Evolutionary conservation across 768 basidiomycete species (phyloP).

Genomic region (Suillus fuscotomentosus): DNA sequence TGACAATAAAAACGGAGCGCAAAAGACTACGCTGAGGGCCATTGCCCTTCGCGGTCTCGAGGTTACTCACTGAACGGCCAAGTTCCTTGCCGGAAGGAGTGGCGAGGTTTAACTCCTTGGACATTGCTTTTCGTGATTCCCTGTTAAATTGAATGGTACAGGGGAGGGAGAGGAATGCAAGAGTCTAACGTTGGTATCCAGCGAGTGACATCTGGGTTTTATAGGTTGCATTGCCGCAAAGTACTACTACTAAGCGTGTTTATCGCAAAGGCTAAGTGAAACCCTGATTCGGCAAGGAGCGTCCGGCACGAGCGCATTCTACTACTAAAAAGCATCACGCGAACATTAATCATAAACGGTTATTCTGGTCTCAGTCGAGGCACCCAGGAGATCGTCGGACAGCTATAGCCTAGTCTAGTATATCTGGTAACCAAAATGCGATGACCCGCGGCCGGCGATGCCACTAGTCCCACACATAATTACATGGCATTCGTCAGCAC

Average conservation of each 20-base stretch:
- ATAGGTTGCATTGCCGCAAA: slow-evolving; percentile 10
- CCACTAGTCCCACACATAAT: not conserved
- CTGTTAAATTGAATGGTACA: not conserved
- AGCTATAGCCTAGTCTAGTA: too few relatives aligned
- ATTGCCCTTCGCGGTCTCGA: slow-evolving; percentile 8
- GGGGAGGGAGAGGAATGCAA: not conserved
- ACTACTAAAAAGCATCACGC: slow-evolving; percentile 2
- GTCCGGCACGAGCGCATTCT: not conserved
- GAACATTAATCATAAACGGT: not conserved
- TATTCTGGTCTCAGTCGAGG: not conserved
- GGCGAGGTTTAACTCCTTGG: slow-evolving; percentile 9
- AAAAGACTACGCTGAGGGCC: slow-evolving; percentile 18
- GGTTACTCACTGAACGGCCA: slow-evolving; percentile 4
- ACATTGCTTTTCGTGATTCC: slow-evolving; percentile 2
- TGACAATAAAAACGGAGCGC: slow-evolving; percentile 30
- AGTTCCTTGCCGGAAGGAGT: slow-evolving; percentile 12
- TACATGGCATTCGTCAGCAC: too few relatives aligned
- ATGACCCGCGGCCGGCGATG: not conserved
- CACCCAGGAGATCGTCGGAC: too few relatives aligned
- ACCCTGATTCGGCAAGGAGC: not conserved
- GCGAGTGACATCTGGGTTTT: slow-evolving; percentile 10
- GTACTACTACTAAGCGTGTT: not conserved
- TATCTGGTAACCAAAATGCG: not conserved
- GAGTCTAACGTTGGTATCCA: not conserved
- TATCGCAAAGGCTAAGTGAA: not conserved